These are phyloP conservation scores for Sarcodon sp. DNA, from an alignment of 768 basidiomycete species.

Conservation along the genomic window DNA sequence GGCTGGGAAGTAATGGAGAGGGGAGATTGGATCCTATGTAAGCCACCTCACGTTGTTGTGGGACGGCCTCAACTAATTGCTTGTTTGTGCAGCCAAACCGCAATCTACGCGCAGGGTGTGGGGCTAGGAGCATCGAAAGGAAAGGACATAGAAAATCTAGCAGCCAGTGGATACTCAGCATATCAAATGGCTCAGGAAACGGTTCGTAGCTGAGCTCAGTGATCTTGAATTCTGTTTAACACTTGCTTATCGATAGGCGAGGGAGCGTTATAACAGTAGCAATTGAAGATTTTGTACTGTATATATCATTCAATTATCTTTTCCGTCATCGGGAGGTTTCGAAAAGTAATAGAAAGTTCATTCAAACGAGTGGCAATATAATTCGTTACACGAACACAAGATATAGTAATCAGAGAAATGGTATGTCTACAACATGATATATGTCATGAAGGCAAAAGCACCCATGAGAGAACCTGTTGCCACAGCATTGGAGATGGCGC, in stretches of 20 bases:
- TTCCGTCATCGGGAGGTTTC: too few relatives aligned
- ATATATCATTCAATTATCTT: too few relatives aligned
- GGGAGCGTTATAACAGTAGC: conserved; percentile 10
- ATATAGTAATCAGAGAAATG: too few relatives aligned
- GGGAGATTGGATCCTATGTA: conserved; percentile 85
- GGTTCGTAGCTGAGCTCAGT: conserved; percentile 22
- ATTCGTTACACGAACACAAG: too few relatives aligned
- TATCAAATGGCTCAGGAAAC: conserved; percentile 67
- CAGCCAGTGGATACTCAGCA: conserved; percentile 51
- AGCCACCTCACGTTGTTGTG: conserved; percentile 14
- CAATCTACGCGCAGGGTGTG: conserved; percentile 78
- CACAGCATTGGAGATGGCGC: neutral
- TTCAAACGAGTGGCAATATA: too few relatives aligned
- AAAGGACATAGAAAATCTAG: conserved; percentile 58
- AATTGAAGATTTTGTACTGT: too few relatives aligned
- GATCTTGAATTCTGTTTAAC: neutral
- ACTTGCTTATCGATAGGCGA: conserved; percentile 7
- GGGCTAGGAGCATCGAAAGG: conserved; percentile 91
- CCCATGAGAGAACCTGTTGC: neutral
- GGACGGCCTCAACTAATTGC: conserved; percentile 2
- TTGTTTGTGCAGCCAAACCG: conserved; percentile 44
- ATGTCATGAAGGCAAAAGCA: neutral
- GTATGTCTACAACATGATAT: neutral
- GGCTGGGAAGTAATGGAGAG: conserved; percentile 71
- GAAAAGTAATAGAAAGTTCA: too few relatives aligned